These are phyloP conservation scores for Papiliotrema laurentii DNA, from an alignment of 1,284 basidiomycete genomes.

Conservation along the genomic window DNA sequence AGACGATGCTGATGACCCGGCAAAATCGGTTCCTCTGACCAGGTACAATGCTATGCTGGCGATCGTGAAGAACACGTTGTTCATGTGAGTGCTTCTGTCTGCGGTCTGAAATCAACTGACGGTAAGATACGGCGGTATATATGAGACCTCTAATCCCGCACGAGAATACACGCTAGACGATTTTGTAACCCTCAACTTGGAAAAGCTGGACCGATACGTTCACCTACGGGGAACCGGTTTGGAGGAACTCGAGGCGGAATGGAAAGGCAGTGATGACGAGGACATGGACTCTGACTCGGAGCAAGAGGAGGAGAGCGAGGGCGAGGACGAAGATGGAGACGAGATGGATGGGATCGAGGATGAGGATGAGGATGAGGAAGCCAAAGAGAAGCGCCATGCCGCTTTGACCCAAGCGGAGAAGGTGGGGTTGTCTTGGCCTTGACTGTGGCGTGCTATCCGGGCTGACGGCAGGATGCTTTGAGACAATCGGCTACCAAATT, in stretches of 20 bases:
- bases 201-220: conserved; percentile 70
- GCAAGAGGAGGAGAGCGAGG: conserved; percentile 53
- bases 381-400: conserved; percentile 20
- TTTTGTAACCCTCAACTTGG: conserved; percentile 69
- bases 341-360: conserved; percentile 32
- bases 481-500: conserved; percentile 63
- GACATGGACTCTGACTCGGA: conserved; percentile 51
- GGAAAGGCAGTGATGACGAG: conserved; percentile 57
- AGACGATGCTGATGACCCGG: conserved; percentile 66
- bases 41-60: conserved; percentile 93
- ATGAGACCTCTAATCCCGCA: conserved; percentile 61
- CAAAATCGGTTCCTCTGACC: conserved; percentile 63
- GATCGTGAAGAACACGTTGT: conserved; percentile 76
- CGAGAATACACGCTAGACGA: conserved; percentile 82
- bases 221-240: conserved; percentile 68
- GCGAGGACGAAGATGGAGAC: conserved; percentile 38
- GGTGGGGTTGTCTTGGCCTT: conserved; percentile 10
- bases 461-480: conserved; percentile 53
- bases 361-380: conserved; percentile 26
- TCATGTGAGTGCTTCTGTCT: conserved; percentile 58
- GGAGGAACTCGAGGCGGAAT: conserved; percentile 53
- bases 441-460: too few relatives aligned
- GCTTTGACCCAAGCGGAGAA: conserved; percentile 25
- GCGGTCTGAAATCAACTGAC: conserved; percentile 4
- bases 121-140: conserved; percentile 77